Evolutionary conservation across 768 basidiomycete genomes (phyloP).

Genomic region (Saitozyma sp.): DNA sequence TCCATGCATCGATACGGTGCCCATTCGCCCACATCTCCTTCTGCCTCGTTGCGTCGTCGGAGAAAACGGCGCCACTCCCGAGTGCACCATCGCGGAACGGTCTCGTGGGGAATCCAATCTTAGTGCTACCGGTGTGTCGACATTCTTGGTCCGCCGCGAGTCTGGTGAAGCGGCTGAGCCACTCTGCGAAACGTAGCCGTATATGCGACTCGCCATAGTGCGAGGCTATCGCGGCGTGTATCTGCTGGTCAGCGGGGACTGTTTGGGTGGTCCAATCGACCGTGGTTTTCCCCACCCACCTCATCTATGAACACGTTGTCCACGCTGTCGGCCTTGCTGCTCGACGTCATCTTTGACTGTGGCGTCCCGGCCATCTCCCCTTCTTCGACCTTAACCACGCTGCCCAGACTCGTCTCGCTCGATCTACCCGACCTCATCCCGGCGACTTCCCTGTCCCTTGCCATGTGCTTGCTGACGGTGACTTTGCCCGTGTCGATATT

Average conservation of each 20-base stretch:
- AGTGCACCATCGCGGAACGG: slow-evolving; percentile 59
- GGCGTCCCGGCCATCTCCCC: slow-evolving; percentile 21
- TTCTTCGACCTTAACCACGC: slow-evolving; percentile 51
- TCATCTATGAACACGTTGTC: slow-evolving; percentile 94
- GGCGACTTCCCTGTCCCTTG: slow-evolving; percentile 3
- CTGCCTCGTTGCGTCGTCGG: slow-evolving; percentile 65
- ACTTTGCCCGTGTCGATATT: slow-evolving; percentile 86
- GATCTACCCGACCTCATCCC: slow-evolving; percentile 23
- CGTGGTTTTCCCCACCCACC: slow-evolving; percentile 60
- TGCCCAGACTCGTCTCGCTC: slow-evolving; percentile 46
- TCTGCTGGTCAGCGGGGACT: slow-evolving; percentile 56
- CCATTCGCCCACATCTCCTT: slow-evolving; percentile 75
- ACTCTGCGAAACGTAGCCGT: slow-evolving; percentile 85
- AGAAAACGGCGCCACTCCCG: slow-evolving; percentile 78
- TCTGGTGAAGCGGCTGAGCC: slow-evolving; percentile 79
- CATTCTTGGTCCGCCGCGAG: slow-evolving; percentile 91
- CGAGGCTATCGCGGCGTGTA: slow-evolving; percentile 79
- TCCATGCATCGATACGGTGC: slow-evolving; percentile 90
- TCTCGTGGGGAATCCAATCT: slow-evolving; percentile 68
- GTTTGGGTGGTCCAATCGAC: background rate
- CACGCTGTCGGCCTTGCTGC: slow-evolving; percentile 60
- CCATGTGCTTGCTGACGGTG: slow-evolving; percentile 80
- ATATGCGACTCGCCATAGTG: slow-evolving; percentile 90
- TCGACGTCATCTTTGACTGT: slow-evolving; percentile 30
- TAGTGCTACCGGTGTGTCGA: slow-evolving; percentile 67